Percentiles rank a stretch among this genome's conserved stretches.
These are phyloP conservation scores for Eimeria praecox DNA, from an alignment of 169 alveolate genomes.

Conservation along the genomic window DNA sequence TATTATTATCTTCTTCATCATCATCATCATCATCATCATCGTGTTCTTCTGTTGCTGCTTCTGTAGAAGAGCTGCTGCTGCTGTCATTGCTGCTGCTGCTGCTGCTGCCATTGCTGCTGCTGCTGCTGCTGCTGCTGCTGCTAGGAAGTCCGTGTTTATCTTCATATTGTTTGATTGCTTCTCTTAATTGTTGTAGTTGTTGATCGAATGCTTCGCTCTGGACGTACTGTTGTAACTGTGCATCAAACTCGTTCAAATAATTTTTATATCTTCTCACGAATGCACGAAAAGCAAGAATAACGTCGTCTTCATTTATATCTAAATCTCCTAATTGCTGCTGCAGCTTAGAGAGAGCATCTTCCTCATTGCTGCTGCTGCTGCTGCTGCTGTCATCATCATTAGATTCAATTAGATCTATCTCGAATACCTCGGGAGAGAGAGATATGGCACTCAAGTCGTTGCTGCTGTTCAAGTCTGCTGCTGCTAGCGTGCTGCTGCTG, in stretches of 20 bases:
- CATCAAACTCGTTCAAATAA: background rate
- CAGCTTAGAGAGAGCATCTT: background rate
- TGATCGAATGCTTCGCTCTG: constrained; percentile 11
- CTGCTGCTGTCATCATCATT: background rate
- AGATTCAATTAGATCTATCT: background rate
- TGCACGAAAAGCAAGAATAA: constrained; percentile 2
- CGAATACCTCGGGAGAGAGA: background rate
- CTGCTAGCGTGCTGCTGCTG: background rate
- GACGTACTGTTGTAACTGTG: background rate
- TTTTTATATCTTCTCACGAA: background rate
- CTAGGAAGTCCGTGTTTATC: background rate
- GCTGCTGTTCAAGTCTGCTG: background rate
- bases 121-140: constrained; percentile 14
- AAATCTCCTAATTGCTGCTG: background rate
- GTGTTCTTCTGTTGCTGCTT: background rate
- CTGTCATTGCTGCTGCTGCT: constrained; percentile 10
- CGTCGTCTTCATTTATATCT: background rate
- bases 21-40: background rate
- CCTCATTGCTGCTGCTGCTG: constrained; percentile 36
- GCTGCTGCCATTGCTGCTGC: background rate
- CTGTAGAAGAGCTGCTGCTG: background rate
- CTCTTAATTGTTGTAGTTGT: constrained; percentile 10
- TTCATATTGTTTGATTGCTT: background rate
- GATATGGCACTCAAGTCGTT: background rate
- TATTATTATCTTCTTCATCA: background rate